Conservation (phyloP, 2,329 filamentous ascomycete species). For the Fusarium palustre region DNA sequence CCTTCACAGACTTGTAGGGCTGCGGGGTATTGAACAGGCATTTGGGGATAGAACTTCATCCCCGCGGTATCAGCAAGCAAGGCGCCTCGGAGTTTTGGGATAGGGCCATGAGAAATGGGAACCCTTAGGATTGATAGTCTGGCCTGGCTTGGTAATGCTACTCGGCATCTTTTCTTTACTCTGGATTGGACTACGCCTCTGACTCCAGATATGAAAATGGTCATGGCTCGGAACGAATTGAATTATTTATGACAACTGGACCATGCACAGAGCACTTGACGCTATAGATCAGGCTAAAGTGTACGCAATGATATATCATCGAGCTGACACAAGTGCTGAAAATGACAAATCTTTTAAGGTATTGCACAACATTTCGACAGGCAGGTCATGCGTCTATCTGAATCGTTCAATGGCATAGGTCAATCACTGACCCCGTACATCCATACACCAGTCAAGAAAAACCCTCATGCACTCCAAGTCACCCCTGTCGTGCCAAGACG, state of each 20-base stretch:
- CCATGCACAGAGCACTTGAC: conserved; percentile 13
- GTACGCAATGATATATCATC: conserved; percentile 34
- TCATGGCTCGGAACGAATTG: conserved; percentile 27
- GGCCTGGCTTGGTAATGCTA: conserved; percentile 30
- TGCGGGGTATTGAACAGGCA: conserved; percentile 22
- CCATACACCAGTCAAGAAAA: conserved; percentile 15
- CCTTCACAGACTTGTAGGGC: conserved; percentile 4
- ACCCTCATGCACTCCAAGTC: conserved; percentile 10
- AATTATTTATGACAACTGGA: conserved; percentile 24
- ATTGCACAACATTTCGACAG: conserved; percentile 19
- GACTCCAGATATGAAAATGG: conserved; percentile 33
- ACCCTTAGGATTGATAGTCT: conserved; percentile 23
- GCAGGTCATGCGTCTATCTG: conserved; percentile 22
- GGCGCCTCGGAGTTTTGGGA: conserved; percentile 38
- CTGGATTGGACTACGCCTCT: conserved; percentile 26
- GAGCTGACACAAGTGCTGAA: conserved; percentile 42
- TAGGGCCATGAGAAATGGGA: conserved; percentile 14
- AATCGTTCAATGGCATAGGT: conserved; percentile 30
- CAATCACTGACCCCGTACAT: conserved; percentile 5
- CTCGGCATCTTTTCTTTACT: conserved; percentile 32
- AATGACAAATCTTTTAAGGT: conserved; percentile 33
- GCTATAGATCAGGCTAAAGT: conserved; percentile 26
- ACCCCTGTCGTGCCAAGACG: conserved; percentile 32
- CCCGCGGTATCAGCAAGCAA: conserved; percentile 36
- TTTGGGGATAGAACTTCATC: conserved; percentile 23